A percentile compares a stretch with the other conserved stretches of the same genome.
phyloP scores from a whole-genome alignment of 768 basidiomycete genomes.

The Suillus tomentosus region DNA sequence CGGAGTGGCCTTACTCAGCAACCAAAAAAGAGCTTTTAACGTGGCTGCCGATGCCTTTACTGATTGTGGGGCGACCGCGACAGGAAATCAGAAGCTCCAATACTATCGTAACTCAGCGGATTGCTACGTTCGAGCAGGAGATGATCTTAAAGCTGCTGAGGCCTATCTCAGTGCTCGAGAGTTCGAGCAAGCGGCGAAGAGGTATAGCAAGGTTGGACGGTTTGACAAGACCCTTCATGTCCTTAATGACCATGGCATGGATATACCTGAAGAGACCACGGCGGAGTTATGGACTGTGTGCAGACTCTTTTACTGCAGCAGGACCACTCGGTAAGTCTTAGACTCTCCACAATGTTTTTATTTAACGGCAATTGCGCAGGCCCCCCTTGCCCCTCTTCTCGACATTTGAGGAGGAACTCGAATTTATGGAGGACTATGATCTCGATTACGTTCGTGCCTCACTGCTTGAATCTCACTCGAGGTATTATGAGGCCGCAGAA shows the following conservation, averaged over 20 bases:
- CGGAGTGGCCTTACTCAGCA: conserved; percentile 26
- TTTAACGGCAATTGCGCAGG: conserved; percentile 33
- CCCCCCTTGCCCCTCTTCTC: conserved; percentile 50
- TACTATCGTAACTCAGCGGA: conserved; percentile 36
- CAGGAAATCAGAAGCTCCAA: too few species aligned
- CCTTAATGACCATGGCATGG: conserved; percentile 35
- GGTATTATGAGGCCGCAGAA: conserved; percentile 53
- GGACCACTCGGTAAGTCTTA: conserved; percentile 30
- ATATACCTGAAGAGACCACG: conserved; percentile 35
- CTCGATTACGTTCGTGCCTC: conserved; percentile 50
- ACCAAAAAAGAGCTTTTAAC: conserved; percentile 16
- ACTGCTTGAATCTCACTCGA: conserved; percentile 44
- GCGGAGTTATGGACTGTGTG: conserved; percentile 46
- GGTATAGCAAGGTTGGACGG: too few species aligned
- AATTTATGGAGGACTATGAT: conserved; percentile 56
- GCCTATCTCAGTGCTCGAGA: too few species aligned
- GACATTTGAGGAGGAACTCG: conserved; percentile 52
- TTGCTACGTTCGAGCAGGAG: conserved; percentile 45
- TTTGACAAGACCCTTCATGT: conserved; percentile 20
- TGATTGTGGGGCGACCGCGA: too few species aligned
- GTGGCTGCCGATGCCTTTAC: too few species aligned
- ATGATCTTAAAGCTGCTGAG: conserved; percentile 18
- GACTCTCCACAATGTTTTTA: neutral
- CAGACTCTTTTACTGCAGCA: conserved; percentile 46
- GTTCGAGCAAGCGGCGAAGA: too few species aligned